Conservation (phyloP, 331 rosid genomes). For the Erythrophleum ivorense region DNA sequence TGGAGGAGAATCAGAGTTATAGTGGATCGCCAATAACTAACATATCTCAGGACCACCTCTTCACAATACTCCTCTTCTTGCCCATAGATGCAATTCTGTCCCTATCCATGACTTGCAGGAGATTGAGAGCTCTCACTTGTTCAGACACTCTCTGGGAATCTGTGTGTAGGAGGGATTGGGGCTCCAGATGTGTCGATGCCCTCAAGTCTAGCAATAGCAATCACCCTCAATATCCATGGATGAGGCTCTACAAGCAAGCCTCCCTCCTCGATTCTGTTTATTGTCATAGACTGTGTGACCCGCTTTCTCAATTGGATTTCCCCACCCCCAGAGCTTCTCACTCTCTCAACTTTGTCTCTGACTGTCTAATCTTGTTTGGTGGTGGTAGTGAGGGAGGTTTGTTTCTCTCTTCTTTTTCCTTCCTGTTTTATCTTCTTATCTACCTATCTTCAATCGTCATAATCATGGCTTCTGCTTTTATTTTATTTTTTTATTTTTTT, state of each 20-base stretch:
- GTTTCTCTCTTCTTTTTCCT: slow-evolving; percentile 39
- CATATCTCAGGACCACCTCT: slow-evolving; percentile 75
- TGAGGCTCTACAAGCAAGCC: slow-evolving; percentile 73
- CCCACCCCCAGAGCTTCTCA: slow-evolving; percentile 93
- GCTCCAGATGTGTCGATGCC: slow-evolving; percentile 65
- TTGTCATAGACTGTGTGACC: slow-evolving; percentile 56
- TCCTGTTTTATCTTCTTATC: not conserved
- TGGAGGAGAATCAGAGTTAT: slow-evolving; percentile 57
- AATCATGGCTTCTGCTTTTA: slow-evolving; percentile 31
- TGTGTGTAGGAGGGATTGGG: slow-evolving; percentile 79
- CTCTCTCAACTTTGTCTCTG: slow-evolving; percentile 90
- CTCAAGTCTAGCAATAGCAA: slow-evolving; percentile 52
- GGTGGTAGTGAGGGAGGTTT: slow-evolving; percentile 96
- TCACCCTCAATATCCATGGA: slow-evolving; percentile 62
- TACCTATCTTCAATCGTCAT: slow-evolving; percentile 17
- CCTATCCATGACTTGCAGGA: slow-evolving; percentile 82
- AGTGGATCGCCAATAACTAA: slow-evolving; percentile 71
- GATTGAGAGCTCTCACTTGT: slow-evolving; percentile 57
- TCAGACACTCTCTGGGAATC: slow-evolving; percentile 81
- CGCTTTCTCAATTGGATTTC: slow-evolving; percentile 49
- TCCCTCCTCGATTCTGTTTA: slow-evolving; percentile 59
- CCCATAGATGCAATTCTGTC: slow-evolving; percentile 79
- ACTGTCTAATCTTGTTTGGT: slow-evolving; percentile 81
- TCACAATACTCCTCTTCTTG: slow-evolving; percentile 66
- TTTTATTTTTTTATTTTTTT: not conserved